Base-by-base conservation (phyloP, 768 basidiomycete genomes). In the Lactifluus volemus region DNA sequence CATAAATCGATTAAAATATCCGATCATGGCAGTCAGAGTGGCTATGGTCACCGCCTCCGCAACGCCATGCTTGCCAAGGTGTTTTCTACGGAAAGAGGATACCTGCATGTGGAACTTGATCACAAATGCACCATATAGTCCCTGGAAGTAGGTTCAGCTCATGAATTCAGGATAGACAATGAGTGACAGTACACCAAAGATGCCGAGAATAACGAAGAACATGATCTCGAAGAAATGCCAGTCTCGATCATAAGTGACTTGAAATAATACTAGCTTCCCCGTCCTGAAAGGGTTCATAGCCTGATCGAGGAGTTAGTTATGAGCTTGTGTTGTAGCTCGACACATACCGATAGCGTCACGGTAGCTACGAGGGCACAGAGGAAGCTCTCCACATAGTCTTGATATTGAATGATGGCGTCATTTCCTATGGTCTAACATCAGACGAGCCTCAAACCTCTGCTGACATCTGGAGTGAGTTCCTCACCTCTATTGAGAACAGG, bases 161-260 rank as follows among this genome's bases (percentile, higher is more conserved):
- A 54, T 29, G 7, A 21, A 36, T 19, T 15, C 39, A 39, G 2
- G 41, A 32, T 7, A 42, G 32, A 47, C 10, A 45, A 66, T 25
- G 58, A 30, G 21, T 17, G 30, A 4, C 29, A 36, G 34, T 69
- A 96, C 96, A 51, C 97, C 97, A 72, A 99, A 99, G 63, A 98
- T 80, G 10, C 97, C 97, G 45, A 99, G 83, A 60, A 98, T 83
- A 55, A 98, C 80, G 73, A 95, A 99, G 72, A 96, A 96, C 17
- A 97, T 87, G 53, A 99, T 90, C 70, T 98, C 97, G 70, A 98
- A 98, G 75, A 96, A 98, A 70, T 98, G 97, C 97, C 97, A 99
- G 68, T 94, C 93, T 36, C 96, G 82, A 70, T 89, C 90, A 72
- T 98, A 99, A 2, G 94, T 95, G 67, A 99, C 92, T 70, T 98